These are phyloP conservation scores for Penicillium herquei DNA, from an alignment of 495 filamentous ascomycete species.

Conservation along the genomic window DNA sequence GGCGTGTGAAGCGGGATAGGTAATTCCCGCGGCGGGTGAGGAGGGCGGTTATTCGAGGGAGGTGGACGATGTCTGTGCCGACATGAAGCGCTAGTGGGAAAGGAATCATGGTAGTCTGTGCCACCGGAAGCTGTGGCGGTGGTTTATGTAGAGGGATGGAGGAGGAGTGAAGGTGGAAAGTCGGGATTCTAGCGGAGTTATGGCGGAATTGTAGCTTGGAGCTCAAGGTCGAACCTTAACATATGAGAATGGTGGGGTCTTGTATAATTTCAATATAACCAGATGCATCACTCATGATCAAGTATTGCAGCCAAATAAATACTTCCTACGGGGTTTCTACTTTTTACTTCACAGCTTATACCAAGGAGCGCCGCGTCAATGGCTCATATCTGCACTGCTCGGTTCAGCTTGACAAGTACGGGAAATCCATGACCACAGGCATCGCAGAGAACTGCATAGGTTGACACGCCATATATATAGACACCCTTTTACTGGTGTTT, in stretches of 20 bases:
- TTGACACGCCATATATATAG: too few species aligned
- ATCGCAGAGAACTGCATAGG: too few species aligned
- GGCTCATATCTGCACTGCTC: too few species aligned
- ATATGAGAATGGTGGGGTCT: not conserved
- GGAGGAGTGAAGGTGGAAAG: conserved; percentile 5
- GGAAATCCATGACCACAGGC: too few species aligned
- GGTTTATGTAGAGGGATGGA: conserved; percentile 11
- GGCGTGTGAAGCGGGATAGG: conserved; percentile 49
- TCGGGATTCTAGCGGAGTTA: not conserved
- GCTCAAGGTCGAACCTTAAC: not conserved
- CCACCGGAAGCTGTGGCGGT: not conserved
- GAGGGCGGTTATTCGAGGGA: conserved; percentile 49
- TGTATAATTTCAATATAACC: too few species aligned
- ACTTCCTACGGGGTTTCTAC: too few species aligned
- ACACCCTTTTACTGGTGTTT: too few species aligned
- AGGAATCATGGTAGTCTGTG: conserved; percentile 30
- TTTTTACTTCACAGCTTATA: too few species aligned
- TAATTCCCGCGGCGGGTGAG: conserved; percentile 38
- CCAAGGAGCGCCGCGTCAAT: too few species aligned
- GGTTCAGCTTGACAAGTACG: too few species aligned
- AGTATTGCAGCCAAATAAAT: too few species aligned
- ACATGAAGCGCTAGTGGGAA: conserved; percentile 46
- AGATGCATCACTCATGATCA: too few species aligned
- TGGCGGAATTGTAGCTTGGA: not conserved
- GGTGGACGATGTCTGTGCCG: conserved; percentile 55